Base-by-base conservation (phyloP, 2,329 filamentous ascomycete genomes). In the Fusarium tricinctum region DNA sequence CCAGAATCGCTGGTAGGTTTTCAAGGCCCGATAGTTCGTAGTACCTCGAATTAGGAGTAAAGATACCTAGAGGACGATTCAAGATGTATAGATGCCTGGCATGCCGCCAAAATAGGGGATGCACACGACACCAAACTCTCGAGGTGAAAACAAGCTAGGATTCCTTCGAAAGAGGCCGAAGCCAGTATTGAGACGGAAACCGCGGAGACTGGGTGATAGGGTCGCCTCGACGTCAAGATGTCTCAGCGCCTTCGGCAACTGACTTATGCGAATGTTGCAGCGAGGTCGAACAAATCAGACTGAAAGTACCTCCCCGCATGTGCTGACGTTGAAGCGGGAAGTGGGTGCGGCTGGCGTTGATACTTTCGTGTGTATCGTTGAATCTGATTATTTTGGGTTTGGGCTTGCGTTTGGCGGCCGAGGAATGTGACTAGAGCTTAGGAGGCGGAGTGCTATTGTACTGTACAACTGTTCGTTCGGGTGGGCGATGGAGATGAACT, bases 161-260 rank as follows among this genome's bases (percentile, higher is more conserved):
- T 52, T 68, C 63, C 51, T 46, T 32, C 50, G 46, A 40, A 49
- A 44, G 48, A 48, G 26, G 45, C 48, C 51, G 53, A 46, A 47
- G 49, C 50, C 47, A 42, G 63, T 52, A 64, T 38, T 33, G 38
- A 38, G 49, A 58, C 43, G 56, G 33, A 47, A 63, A 48, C 49
- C 53, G 58, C 48, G 47, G 58, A 54, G 53, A 60, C 58, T 53
- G 49, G 49, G 51, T 47, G 39, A 47, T 35, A 64, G 26, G 63
- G 40, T 56, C 59, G 52, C 42, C 38, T 66, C 68, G 69, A 71
- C 65, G 70, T 73, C 71, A 72, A 63, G 52, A 63, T 73, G 69
- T 72, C 65, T 74, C 61, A 66, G 65, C 54, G 32, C 53, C 47
- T 59, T 38, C 63, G 58, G 56, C 53, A 65, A 69, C 59, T n/a